Conservation (phyloP, 2,329 filamentous ascomycete species). For the Cryphonectria radicalis region DNA sequence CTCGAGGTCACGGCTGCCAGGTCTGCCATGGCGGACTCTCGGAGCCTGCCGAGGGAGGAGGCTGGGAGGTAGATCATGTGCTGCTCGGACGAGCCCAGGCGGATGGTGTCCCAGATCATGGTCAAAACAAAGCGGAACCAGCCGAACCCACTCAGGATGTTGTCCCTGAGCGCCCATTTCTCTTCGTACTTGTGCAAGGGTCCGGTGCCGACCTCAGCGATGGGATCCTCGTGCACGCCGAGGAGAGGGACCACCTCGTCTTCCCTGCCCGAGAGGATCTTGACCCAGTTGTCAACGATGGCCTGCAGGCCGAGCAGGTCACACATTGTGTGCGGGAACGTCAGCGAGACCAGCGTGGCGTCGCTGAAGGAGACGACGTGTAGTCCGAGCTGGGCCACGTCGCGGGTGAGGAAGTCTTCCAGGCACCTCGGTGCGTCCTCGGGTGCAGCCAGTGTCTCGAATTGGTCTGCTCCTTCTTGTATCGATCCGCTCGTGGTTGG, state of each 20-base stretch:
- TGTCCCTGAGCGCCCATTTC: constrained; percentile 34
- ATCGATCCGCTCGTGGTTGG: constrained; percentile 37
- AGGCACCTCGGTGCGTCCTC: constrained; percentile 38
- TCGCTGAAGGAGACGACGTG: constrained; percentile 54
- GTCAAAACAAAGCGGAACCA: constrained; percentile 41
- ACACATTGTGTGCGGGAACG: constrained; percentile 52
- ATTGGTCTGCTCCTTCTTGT: constrained; percentile 35
- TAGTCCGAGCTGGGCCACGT: constrained; percentile 51
- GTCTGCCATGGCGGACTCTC: constrained; percentile 39
- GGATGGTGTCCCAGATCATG: constrained; percentile 41
- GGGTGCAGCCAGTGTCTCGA: constrained; percentile 35
- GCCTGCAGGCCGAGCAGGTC: constrained; percentile 50
- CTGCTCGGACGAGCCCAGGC: constrained; percentile 39
- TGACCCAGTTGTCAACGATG: constrained; percentile 51
- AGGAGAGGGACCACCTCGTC: constrained; percentile 44
- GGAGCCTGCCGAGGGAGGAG: constrained; percentile 37
- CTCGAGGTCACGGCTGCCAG: constrained; percentile 27
- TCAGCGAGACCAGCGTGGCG: constrained; percentile 52
- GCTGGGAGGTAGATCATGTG: constrained; percentile 47
- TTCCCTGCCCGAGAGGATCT: constrained; percentile 48
- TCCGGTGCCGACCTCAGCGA: constrained; percentile 35
- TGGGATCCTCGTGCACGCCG: constrained; percentile 42
- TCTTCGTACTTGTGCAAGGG: constrained; percentile 34
- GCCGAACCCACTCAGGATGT: constrained; percentile 35
- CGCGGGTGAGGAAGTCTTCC: constrained; percentile 45